Base-by-base conservation (phyloP, 768 basidiomycete species). In the Suillus plorans region DNA sequence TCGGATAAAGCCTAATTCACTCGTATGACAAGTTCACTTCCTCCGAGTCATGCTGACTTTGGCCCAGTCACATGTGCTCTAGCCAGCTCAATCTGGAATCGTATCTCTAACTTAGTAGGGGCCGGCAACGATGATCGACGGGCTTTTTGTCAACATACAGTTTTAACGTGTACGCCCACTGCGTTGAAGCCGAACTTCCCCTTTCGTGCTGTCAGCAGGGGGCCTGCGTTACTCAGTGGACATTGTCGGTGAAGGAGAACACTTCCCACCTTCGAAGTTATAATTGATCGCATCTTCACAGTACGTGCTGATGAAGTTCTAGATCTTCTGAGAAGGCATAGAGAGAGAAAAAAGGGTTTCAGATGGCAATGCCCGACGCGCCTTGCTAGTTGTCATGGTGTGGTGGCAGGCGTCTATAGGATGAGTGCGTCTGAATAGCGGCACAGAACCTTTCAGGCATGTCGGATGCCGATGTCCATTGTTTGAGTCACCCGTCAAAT, bases 381-480 rank as follows among this genome's bases (percentile, higher is more conserved):
- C 25, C 39, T 25, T 18, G 41, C 18, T 18, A 59, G 16, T 25
- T 20, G 41, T 52, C 16, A 52, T 28, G 50, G 16, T 61, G n/a
- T 57, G 60, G 45, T 59, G 62, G 42, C 65, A 52, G 50, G 42
- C 28, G 25, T 55, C 62, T 20, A 61, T 58, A 65, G 61, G 65
- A 28, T 64, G 22, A 62, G 63, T 62, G 65, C 57, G 59, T 66
- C 47, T 47, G n/a, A 49, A 25, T 14, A 49, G 70, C 75, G 71
- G 73, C 75, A 76, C 73, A 68, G 64, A 70, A 56, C 70, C 64
- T 68, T 68, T 70, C 52, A 75, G 73, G 73, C 73, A 65, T 75
- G 74, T 69, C 69, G 36, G 65, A 64, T 64, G 2, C 45, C 72
- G 50, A 52, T 52, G 8, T 67, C 50, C 53, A 41, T 69, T 66